Evolutionary conservation across 805 yeast species (phyloP).

Genomic region (Starmera dryadoides): DNA sequence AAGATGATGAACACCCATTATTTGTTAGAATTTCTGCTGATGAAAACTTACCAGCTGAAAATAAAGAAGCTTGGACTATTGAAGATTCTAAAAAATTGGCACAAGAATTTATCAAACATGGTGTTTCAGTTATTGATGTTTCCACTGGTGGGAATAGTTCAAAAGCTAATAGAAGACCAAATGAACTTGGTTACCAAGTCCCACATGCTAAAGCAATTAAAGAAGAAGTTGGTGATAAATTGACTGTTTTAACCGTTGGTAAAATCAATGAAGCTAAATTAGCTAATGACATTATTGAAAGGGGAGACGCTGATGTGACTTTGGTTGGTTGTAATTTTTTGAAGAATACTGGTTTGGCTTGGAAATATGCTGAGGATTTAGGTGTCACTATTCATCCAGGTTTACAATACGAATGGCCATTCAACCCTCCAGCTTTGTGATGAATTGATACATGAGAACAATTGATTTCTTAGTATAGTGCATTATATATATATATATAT

Average conservation of each 20-base stretch:
- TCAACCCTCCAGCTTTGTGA: background rate
- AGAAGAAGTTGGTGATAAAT: constrained; percentile 33
- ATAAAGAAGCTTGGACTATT: constrained; percentile 32
- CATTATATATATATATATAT: too few species aligned
- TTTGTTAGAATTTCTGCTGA: constrained; percentile 40
- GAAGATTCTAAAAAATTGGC: constrained; percentile 37
- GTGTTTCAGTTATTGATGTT: constrained; percentile 46
- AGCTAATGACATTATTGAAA: constrained; percentile 34
- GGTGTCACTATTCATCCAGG: constrained; percentile 34
- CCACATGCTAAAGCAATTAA: constrained; percentile 35
- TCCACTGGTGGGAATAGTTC: constrained; percentile 45
- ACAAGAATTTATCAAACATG: constrained; percentile 30
- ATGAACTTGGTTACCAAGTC: constrained; percentile 26
- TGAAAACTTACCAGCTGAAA: constrained; percentile 26
- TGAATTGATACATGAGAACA: too few species aligned
- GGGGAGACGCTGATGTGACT: constrained; percentile 39
- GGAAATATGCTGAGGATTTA: constrained; percentile 43
- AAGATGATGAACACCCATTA: constrained; percentile 36
- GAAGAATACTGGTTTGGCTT: constrained; percentile 42
- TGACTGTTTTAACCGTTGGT: constrained; percentile 42
- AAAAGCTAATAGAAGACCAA: constrained; percentile 23
- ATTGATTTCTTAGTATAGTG: too few species aligned
- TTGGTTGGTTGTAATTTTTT: constrained; percentile 39
- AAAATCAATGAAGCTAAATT: constrained; percentile 26
- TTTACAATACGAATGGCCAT: constrained; percentile 25